Conservation (phyloP, 2,329 filamentous ascomycete genomes). For the Aspergillus texensis region DNA sequence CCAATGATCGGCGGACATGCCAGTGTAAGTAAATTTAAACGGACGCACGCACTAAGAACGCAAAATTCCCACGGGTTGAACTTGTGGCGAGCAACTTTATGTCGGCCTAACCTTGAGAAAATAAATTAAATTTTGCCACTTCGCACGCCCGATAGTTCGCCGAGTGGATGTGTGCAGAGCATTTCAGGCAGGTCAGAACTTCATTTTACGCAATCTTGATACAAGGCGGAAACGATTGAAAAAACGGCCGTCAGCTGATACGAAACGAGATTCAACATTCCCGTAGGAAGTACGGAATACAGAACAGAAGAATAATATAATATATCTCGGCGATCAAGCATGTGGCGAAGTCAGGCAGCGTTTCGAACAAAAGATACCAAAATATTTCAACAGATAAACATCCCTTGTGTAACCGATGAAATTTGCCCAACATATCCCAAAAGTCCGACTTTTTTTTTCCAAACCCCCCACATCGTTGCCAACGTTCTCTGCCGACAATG, state of each 20-base stretch:
- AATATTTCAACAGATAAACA: neutral
- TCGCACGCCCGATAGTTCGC: neutral
- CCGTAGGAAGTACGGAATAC: neutral
- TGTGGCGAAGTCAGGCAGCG: neutral
- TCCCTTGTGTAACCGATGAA: neutral
- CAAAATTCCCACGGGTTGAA: neutral
- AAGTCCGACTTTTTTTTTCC: neutral
- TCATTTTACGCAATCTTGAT: conserved; percentile 4
- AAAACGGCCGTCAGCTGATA: neutral
- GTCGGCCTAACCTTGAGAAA: neutral
- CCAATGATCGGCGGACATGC: conserved; percentile 1
- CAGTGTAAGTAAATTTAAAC: neutral
- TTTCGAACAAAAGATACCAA: neutral
- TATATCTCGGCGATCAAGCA: neutral
- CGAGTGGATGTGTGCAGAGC: neutral
- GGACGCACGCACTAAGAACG: neutral
- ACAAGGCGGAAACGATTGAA: neutral
- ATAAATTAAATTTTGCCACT: conserved; percentile 3
- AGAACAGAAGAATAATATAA: neutral
- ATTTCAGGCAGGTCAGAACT: neutral
- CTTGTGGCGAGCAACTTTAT: conserved; percentile 1
- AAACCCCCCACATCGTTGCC: neutral
- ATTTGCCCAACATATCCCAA: neutral
- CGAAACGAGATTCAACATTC: neutral
- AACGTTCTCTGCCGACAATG: neutral